These are phyloP conservation scores for Albatrellus ellisii DNA, from an alignment of 768 basidiomycete species.

Conservation along the genomic window DNA sequence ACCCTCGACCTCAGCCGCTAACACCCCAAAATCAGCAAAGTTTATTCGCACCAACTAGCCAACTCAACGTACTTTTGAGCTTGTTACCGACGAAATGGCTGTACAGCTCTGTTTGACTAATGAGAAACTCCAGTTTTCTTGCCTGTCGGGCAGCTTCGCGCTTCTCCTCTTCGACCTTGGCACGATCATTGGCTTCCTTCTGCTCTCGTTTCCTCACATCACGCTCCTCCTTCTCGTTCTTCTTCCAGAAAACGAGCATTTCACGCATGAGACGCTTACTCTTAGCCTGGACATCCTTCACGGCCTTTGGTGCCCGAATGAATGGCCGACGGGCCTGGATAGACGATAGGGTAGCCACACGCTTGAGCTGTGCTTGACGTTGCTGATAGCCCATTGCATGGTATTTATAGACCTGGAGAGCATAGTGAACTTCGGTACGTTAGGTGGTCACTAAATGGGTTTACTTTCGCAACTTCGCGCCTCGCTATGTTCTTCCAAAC, in stretches of 20 bases:
- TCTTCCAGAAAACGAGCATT: slow-evolving; percentile 96
- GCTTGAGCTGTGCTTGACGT: slow-evolving; percentile 56
- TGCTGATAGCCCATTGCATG: slow-evolving; percentile 53
- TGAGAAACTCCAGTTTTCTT: slow-evolving; percentile 94
- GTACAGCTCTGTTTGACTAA: slow-evolving; percentile 97
- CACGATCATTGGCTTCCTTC: slow-evolving; percentile 82
- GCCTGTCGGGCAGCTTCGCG: slow-evolving; percentile 90
- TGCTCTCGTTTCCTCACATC: slow-evolving; percentile 89
- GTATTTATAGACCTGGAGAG: slow-evolving; percentile 63
- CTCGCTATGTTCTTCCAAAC: slow-evolving; percentile 85
- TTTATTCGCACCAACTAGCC: slow-evolving; percentile 4
- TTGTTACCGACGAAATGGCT: slow-evolving; percentile 99
- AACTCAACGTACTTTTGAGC: slow-evolving; percentile 55
- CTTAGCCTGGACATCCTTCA: slow-evolving; percentile 75
- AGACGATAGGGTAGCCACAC: slow-evolving; percentile 61
- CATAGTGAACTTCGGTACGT: neutral
- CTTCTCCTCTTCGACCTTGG: slow-evolving; percentile 84
- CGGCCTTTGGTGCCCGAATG: slow-evolving; percentile 58
- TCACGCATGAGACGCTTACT: slow-evolving; percentile 86
- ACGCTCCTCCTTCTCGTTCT: slow-evolving; percentile 93
- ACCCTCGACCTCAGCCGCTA: slow-evolving; percentile 72
- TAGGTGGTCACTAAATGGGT: slow-evolving; percentile 5
- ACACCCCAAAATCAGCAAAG: slow-evolving; percentile 12
- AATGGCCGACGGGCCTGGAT: slow-evolving; percentile 71
- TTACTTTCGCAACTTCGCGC: slow-evolving; percentile 73